phyloP scores from a whole-genome alignment of 2,329 filamentous ascomycete genomes.

The Fusarium austroafricanum region DNA sequence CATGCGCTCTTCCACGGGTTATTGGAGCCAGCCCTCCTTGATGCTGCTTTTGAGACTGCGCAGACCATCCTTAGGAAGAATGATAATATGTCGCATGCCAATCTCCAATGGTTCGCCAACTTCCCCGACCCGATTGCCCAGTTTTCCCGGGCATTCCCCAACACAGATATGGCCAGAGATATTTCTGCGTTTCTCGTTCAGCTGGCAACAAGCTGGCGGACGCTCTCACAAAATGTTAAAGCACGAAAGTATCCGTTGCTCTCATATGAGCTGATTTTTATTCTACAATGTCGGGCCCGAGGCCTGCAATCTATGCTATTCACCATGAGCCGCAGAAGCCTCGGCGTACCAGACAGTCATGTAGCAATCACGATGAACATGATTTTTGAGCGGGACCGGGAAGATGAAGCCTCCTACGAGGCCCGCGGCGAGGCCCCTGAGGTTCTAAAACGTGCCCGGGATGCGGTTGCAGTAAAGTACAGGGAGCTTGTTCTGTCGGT shows the following conservation, averaged over 20 bases:
- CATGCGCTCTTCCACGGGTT: constrained; percentile 41
- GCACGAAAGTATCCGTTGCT: constrained; percentile 46
- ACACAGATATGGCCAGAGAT: constrained; percentile 5
- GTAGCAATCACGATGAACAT: constrained; percentile 30
- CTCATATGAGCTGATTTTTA: constrained; percentile 39
- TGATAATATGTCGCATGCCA: constrained; percentile 30
- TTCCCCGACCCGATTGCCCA: constrained; percentile 41
- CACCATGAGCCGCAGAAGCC: constrained; percentile 44
- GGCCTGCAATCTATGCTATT: constrained; percentile 47
- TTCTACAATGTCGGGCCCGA: constrained; percentile 45
- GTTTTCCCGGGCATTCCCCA: constrained; percentile 15
- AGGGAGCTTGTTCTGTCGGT: constrained; percentile 14
- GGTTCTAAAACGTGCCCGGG: constrained; percentile 14
- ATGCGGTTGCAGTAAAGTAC: constrained; percentile 15
- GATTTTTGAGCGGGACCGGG: constrained; percentile 44
- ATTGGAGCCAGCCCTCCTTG: constrained; percentile 20
- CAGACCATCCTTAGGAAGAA: constrained; percentile 41
- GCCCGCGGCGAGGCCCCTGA: constrained; percentile 18
- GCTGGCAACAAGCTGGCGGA: constrained; percentile 42
- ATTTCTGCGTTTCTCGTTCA: constrained; percentile 42
- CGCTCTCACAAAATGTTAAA: constrained; percentile 17
- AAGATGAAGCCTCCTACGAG: constrained; percentile 35
- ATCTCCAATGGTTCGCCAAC: constrained; percentile 48
- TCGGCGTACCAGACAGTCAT: constrained; percentile 41
- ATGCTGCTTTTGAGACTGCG: constrained; percentile 40